These are phyloP conservation scores for Ajuga reptans DNA, from an alignment of 305 asterid species.

Conservation along the genomic window DNA sequence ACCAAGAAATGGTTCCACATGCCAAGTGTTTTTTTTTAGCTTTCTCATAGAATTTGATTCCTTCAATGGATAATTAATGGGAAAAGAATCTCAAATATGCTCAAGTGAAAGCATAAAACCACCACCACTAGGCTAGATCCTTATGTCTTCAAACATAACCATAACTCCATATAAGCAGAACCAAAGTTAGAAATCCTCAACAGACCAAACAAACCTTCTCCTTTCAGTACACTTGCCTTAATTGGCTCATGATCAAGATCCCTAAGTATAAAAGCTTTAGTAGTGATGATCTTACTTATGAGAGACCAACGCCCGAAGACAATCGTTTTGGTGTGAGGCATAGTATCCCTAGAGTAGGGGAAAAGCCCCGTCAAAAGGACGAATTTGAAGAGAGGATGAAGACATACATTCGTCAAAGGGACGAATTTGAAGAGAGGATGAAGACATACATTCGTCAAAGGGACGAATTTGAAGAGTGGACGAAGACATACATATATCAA, in stretches of 20 bases:
- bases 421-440: too few relatives aligned
- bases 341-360: too few relatives aligned
- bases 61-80: slow-evolving; percentile 8
- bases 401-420: too few relatives aligned
- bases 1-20: background rate
- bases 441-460: too few relatives aligned
- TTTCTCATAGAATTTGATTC: slow-evolving; percentile 33
- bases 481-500: too few relatives aligned
- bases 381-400: too few relatives aligned
- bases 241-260: slow-evolving; percentile 2
- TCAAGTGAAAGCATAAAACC: slow-evolving; percentile 16
- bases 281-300: background rate
- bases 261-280: slow-evolving; percentile 18
- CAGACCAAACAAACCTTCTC: background rate
- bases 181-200: background rate
- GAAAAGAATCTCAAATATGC: slow-evolving; percentile 20
- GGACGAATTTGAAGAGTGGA: too few relatives aligned
- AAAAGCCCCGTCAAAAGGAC: too few relatives aligned
- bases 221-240: background rate
- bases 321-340: background rate
- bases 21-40: background rate
- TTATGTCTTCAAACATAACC: background rate
- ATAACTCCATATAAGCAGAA: slow-evolving; percentile 19
- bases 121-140: slow-evolving; percentile 16
- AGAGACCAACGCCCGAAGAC: background rate